Conservation (phyloP, 805 yeast species). For the Starmerella floris region DNA sequence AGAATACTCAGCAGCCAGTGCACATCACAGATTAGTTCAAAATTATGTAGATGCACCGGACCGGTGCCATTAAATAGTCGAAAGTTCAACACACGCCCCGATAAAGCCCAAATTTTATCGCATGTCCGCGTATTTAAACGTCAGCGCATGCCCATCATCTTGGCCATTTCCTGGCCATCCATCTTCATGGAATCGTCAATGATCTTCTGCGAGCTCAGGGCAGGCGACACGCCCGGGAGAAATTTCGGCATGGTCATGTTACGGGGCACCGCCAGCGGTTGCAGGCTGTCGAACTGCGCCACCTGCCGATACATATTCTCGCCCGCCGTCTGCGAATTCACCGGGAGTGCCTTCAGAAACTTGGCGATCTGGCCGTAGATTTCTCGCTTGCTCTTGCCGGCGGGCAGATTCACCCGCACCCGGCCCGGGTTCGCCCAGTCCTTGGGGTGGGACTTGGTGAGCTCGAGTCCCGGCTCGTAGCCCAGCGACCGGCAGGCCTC, state of each 20-base stretch:
- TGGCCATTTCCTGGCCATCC: slow-evolving; percentile 14
- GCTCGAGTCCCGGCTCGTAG: slow-evolving; percentile 29
- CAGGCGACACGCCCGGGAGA: slow-evolving; percentile 75
- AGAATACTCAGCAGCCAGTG: too few species aligned
- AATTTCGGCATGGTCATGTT: slow-evolving; percentile 78
- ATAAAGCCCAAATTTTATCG: too few species aligned
- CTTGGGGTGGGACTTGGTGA: slow-evolving; percentile 85
- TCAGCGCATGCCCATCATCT: slow-evolving; percentile 15
- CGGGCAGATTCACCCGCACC: slow-evolving; percentile 50
- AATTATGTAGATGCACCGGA: too few species aligned
- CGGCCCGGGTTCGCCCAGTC: slow-evolving; percentile 98
- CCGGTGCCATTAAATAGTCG: too few species aligned
- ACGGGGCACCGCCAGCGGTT: slow-evolving; percentile 57
- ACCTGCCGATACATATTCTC: slow-evolving; percentile 17
- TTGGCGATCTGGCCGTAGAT: slow-evolving; percentile 47
- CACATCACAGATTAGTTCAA: too few species aligned
- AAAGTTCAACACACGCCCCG: too few species aligned
- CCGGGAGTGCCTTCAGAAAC: slow-evolving; percentile 53
- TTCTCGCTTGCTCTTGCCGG: slow-evolving; percentile 46
- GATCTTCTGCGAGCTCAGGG: slow-evolving; percentile 72
- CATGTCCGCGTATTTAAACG: too few species aligned
- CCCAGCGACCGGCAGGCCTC: slow-evolving; percentile 46
- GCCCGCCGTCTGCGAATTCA: slow-evolving; percentile 47
- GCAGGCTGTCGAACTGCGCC: slow-evolving; percentile 25
- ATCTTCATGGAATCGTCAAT: slow-evolving; percentile 32